Conservation (phyloP, 164 flowering plant species). For the Chimonanthus praecox region DNA sequence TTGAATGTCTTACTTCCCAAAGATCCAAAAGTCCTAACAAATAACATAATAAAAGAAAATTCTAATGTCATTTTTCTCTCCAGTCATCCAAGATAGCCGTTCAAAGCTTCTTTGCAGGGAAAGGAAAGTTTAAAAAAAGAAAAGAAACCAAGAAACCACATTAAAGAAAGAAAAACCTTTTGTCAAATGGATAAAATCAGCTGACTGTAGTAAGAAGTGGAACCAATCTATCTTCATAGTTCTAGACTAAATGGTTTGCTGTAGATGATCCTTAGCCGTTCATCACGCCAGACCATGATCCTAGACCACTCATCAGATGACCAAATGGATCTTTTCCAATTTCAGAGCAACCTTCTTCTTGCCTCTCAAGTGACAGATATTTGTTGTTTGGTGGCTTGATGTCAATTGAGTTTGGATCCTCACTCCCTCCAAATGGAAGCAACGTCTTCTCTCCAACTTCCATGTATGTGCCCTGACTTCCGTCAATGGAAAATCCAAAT, state of each 20-base stretch:
- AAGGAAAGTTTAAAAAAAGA: background rate
- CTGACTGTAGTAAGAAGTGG: background rate
- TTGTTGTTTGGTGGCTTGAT: constrained; percentile 54
- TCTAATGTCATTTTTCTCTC: background rate
- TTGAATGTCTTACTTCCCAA: background rate
- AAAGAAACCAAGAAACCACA: background rate
- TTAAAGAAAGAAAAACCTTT: background rate
- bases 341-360: constrained; percentile 49
- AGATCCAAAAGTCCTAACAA: background rate
- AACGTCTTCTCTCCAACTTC: constrained; percentile 18
- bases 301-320: constrained; percentile 26
- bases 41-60: background rate
- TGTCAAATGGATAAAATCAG: background rate
- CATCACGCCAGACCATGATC: constrained; percentile 47
- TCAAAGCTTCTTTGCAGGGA: background rate
- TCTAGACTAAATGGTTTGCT: constrained; percentile 35
- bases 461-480: constrained; percentile 3
- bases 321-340: constrained; percentile 38
- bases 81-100: background rate
- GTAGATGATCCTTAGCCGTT: constrained; percentile 47
- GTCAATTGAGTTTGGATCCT: constrained; percentile 17
- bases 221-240: background rate
- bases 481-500: constrained; percentile 10
- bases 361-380: constrained; percentile 62
- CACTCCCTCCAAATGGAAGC: constrained; percentile 24